A percentile compares a stretch with the other conserved stretches of the same genome.
Evolutionary conservation across 2,329 filamentous ascomycete genomes (phyloP).

Genomic region (Ceratocystis colombiana): DNA sequence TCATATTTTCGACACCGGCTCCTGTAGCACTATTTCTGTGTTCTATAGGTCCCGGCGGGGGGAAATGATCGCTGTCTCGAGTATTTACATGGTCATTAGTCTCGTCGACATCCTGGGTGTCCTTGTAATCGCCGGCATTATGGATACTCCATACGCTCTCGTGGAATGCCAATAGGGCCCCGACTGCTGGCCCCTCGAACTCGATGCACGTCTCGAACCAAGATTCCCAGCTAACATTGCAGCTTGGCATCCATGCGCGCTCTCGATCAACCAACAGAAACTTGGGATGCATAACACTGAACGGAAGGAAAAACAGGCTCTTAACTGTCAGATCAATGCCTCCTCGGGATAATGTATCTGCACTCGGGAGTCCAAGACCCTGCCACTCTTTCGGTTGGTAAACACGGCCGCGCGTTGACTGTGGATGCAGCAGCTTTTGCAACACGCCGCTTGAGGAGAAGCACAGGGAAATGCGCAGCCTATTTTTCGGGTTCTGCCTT

Average conservation of each 20-base stretch:
- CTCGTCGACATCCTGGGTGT: slow-evolving; percentile 11
- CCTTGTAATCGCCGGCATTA: neutral
- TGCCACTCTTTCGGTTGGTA: slow-evolving; percentile 53
- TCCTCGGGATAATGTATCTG: slow-evolving; percentile 41
- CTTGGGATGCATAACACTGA: slow-evolving; percentile 84
- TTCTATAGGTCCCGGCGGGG: neutral
- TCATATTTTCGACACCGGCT: neutral
- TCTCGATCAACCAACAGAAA: slow-evolving; percentile 63
- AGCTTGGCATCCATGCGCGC: slow-evolving; percentile 61
- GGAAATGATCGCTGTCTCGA: neutral
- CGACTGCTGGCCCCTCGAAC: slow-evolving; percentile 52
- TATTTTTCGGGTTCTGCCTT: neutral
- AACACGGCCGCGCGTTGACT: slow-evolving; percentile 49
- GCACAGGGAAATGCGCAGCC: slow-evolving; percentile 57
- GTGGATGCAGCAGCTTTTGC: slow-evolving; percentile 66
- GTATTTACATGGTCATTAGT: neutral
- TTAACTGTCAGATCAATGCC: slow-evolving; percentile 62
- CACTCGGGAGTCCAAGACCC: slow-evolving; percentile 53
- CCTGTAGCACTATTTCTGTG: neutral
- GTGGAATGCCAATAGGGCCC: slow-evolving; percentile 57
- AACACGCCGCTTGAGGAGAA: slow-evolving; percentile 63
- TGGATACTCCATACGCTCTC: slow-evolving; percentile 50
- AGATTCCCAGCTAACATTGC: slow-evolving; percentile 78
- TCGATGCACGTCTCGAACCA: slow-evolving; percentile 74
- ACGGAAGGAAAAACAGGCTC: slow-evolving; percentile 66